Percentiles rank a stretch among this genome's conserved stretches.
Conservation (phyloP, 352 stramenopile genomes). For the Globisporangium radiosum region DNA sequence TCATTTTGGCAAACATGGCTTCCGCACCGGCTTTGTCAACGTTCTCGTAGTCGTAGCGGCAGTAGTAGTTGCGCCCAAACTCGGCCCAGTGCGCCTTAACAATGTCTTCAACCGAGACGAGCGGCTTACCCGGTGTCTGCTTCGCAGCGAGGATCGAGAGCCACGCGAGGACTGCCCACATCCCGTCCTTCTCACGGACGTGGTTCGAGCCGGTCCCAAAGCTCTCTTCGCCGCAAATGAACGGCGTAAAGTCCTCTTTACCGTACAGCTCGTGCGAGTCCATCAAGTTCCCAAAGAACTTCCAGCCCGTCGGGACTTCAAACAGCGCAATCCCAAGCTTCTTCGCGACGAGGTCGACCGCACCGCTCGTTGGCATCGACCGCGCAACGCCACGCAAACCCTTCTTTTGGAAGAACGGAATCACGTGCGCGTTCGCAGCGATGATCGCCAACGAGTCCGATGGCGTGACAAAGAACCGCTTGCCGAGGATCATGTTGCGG, state of each 20-base stretch:
- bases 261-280: conserved; percentile 94
- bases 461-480: conserved; percentile 97
- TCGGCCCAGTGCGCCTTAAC: conserved; percentile 95
- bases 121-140: conserved; percentile 76
- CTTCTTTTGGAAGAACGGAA: conserved; percentile 95
- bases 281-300: conserved; percentile 99
- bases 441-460: conserved; percentile 98
- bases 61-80: conserved; percentile 99
- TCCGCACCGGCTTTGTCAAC: conserved; percentile 88
- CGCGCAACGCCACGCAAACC: conserved; percentile 93
- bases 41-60: conserved; percentile 98
- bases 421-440: conserved; percentile 94
- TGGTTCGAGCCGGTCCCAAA: conserved; percentile 99
- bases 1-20: conserved; percentile 69
- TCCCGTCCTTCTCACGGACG: conserved; percentile 99
- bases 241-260: conserved; percentile 96
- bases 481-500: conserved; percentile 98
- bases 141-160: conserved; percentile 96
- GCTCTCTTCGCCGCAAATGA: conserved; percentile 98
- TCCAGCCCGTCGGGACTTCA: conserved; percentile 99
- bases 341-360: conserved; percentile 96
- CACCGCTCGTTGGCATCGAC: conserved; percentile 97
- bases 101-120: conserved; percentile 96
- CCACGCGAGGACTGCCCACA: conserved; percentile 98
- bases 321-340: conserved; percentile 94